Evolutionary conservation across 805 yeast genomes (phyloP), one percentile per base, ranked within the genome.

Genomic region (Candida germanica): DNA sequence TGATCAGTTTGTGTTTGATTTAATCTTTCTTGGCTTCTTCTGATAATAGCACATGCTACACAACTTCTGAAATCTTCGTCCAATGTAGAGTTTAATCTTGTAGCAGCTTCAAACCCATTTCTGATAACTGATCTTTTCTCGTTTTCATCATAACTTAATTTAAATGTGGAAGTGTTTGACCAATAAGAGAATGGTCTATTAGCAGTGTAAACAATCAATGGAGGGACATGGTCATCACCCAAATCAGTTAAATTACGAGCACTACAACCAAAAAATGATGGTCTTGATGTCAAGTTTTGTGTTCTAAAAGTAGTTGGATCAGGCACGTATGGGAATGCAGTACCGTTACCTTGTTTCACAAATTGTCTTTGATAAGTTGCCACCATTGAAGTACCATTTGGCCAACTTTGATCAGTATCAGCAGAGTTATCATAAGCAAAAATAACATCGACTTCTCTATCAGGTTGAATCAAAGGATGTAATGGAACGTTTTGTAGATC

Each of bases 181-280:
- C 65, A 62, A 53, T 56, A 80, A 18, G 81, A 66, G 56, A 75
- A 80, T 23, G 86, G 83, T 36, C 79, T 58, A 56, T 87, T 87
- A 31, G 94, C 89, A 38, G 77, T 69, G 51, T 83, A 86, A n/a
- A 87, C 77, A 26, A 87, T 70, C 39, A 87, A 66, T 2, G 95
- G 95, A 18, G 89, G 88, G 20, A 61, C 61, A 18, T 69, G 64
- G 18, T 45, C 38, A 6, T 35, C 26, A 17, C 26, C 38, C 41
- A 81, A 64, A 11, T 58, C 62, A 6, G 88, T 78, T 53, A 81
- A 61, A 51, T 84, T 83, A 1, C 59, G 46, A 4, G 85, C 71
- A 52, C 83, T 73, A 59, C 96, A 87, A 22, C 96, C 96, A 55
- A 87, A 87, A 64, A 87, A 87, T 1, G 83, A 70, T 33, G 95